Evolutionary conservation across 495 filamentous ascomycete genomes (phyloP), one percentile per base, ranked within the genome.

Genomic region (Tuber brumale): DNA sequence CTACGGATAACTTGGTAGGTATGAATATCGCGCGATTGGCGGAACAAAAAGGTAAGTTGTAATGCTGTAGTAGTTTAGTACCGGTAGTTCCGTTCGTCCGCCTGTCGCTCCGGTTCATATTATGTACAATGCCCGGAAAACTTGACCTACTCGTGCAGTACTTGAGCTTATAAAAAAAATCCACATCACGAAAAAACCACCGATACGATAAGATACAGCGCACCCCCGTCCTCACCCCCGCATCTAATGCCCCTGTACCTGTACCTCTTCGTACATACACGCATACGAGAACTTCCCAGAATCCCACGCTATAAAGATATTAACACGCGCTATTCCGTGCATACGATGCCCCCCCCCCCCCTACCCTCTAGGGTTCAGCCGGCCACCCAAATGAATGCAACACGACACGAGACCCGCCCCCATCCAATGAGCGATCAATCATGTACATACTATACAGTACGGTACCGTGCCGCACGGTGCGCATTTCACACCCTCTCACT

Each of bases 401-500:
- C 57, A 27, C n/a, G 18, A 27, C 46, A 51, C 18, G 1, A 51
- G 18, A 51, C 51, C 51, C n/a, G 21, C 51, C 14, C 57, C n/a
- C 57, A n/a, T 57, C 51, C 51, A 57, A 57, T n/a, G 57, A 66
- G 57, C 31, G 57, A 66, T 31, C 57, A 66, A 66, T 31, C 57
- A 31, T 57, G 57, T 6, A 27, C 4, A 4, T 39, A 39, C 37
- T 3, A 4, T 39, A 2, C 37, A 6, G 6, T 48, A 16, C 23
- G 9, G 8, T 12, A 12, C 23, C 48, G 21, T 57, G 23, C 48
- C 9, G 23, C 18, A 57, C 48, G 12, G 48, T 57, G 48, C 48
- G 18, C 57, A 66, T 66, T 66, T 66, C 57, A 66, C 57, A 66
- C 27, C 57, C n/a, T 66, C 57, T 66, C 57, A 66, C 57, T 66